These are phyloP conservation scores for Salix arbutifolia DNA, from an alignment of 345 rosid genomes.

Conservation along the genomic window DNA sequence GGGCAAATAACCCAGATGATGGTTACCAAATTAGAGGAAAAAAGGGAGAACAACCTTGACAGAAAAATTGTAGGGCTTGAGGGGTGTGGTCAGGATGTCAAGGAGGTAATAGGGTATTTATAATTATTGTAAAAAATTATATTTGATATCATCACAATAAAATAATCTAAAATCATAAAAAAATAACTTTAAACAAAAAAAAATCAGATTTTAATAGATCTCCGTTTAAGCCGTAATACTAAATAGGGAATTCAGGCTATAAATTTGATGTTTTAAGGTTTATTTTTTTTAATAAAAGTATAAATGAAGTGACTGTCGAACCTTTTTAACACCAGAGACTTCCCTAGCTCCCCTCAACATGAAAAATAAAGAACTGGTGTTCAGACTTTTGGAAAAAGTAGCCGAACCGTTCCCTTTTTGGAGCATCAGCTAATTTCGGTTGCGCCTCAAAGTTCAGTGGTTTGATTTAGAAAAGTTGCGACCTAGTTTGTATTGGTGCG, in stretches of 20 bases:
- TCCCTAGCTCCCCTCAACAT: neutral
- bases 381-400: neutral
- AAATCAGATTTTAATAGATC: too few species aligned
- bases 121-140: too few species aligned
- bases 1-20: neutral
- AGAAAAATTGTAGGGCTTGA: too few species aligned
- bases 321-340: neutral
- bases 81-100: too few species aligned
- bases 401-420: neutral
- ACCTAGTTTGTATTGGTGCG: neutral
- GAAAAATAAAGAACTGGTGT: neutral
- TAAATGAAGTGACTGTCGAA: neutral
- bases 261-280: neutral
- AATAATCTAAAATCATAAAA: too few species aligned
- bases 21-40: neutral
- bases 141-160: too few species aligned
- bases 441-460: neutral
- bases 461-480: neutral
- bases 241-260: neutral
- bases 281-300: neutral
- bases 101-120: too few species aligned
- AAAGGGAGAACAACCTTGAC: too few species aligned
- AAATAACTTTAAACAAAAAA: too few species aligned
- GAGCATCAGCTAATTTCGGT: neutral
- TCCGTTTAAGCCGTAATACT: too few species aligned